Evolutionary conservation across 805 yeast species (phyloP), one percentile per base, ranked within the genome.

Genomic region (Kuraishia piskuri): DNA sequence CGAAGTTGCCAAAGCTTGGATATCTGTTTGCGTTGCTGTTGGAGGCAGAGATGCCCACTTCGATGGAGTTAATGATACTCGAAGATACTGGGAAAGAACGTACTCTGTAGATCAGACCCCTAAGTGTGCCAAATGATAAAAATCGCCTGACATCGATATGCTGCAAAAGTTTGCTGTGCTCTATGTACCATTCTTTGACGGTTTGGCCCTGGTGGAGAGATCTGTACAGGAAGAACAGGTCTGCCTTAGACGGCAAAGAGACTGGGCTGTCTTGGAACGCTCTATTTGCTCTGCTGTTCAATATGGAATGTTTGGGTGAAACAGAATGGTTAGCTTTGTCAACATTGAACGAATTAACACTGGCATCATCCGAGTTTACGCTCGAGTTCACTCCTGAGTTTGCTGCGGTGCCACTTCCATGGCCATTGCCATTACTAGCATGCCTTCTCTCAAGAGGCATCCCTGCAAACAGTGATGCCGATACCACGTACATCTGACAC

Each of bases 121-220:
- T 79, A 22, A 89, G 72, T 2, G 89, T 77, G 1, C 99, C 99
- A 73, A 91, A 94, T 20, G 90, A 82, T 21, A 94, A 73, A 60
- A 94, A 88, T 53, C 96, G 72, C 57, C 98, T 75, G 2, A 94
- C 73, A 66, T 94, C 99, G 46, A 95, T 81, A 57, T 82, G 77
- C 24, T 70, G 66, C 19, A 94, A 70, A 2, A 71, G 68, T 49
- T 78, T 77, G 45, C 72, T 73, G 62, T 94, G 84, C 55, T 82
- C 86, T 23, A 76, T 61, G 63, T 82, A 88, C 98, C 99, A 95
- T 22, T 86, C 88, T 56, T 82, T 82, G 10, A 94, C 73, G 0
- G 88, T 77, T 46, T 78, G 80, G 0, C 96, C 94, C 57, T 86
- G 95, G 56, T 84, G 85, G 54, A 94, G 73, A 1, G 90, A 82